phyloP scores from a whole-genome alignment of 2,329 filamentous ascomycete genomes.

The Calonectria multiphialidica region DNA sequence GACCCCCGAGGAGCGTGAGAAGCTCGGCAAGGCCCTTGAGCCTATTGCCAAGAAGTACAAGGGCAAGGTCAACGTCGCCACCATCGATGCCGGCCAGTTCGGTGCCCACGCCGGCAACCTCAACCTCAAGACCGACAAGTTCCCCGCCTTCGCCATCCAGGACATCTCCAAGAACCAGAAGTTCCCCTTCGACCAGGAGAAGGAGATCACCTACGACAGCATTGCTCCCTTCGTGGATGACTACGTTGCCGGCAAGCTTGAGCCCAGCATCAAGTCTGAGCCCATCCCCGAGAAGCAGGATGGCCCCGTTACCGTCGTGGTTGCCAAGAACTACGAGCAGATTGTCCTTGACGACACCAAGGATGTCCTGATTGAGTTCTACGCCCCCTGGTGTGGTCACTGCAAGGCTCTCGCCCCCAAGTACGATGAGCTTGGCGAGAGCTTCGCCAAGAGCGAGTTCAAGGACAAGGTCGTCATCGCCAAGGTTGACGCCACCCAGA shows the following conservation, averaged over 20 bases:
- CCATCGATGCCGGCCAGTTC: conserved; percentile 94
- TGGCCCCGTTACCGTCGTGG: conserved; percentile 86
- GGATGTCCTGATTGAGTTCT: conserved; percentile 98
- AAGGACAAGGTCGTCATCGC: conserved; percentile 90
- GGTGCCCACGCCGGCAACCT: conserved; percentile 96
- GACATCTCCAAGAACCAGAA: conserved; percentile 96
- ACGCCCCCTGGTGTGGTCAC: conserved; percentile 99
- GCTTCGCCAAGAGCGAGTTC: conserved; percentile 83
- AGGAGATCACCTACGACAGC: conserved; percentile 77
- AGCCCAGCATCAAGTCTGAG: conserved; percentile 98
- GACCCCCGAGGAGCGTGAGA: conserved; percentile 87
- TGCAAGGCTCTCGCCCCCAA: conserved; percentile 98
- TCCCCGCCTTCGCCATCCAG: conserved; percentile 98
- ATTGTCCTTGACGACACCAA: conserved; percentile 93
- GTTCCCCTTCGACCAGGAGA: conserved; percentile 90
- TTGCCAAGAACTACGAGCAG: conserved; percentile 93
- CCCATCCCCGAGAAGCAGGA: conserved; percentile 94
- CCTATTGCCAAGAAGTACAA: conserved; percentile 91
- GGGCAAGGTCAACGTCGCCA: conserved; percentile 96
- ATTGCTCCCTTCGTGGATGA: conserved; percentile 88
- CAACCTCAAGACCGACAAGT: conserved; percentile 95
- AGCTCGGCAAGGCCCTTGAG: conserved; percentile 83
- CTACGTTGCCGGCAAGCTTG: conserved; percentile 87
- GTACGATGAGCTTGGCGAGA: conserved; percentile 89
- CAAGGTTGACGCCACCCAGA: conserved; percentile 96